These are phyloP conservation scores for Medicago ruthenica DNA, from an alignment of 306 rosid genomes.

Conservation along the genomic window DNA sequence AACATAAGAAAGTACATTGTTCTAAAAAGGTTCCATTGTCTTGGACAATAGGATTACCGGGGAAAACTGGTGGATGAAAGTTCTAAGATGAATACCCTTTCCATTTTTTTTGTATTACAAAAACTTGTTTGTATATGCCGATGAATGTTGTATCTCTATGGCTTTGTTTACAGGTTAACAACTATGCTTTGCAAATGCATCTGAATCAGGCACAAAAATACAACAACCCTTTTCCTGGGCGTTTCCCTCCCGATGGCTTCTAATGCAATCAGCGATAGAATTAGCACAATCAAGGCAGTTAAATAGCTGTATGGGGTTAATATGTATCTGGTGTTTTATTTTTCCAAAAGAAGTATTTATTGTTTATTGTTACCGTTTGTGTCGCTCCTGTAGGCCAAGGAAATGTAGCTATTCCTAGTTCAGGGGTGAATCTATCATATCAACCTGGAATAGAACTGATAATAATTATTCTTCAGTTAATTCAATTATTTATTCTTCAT, in stretches of 20 bases:
- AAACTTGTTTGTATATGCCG: conserved; percentile 22
- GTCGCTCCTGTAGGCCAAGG: conserved; percentile 42
- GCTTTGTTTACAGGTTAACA: conserved; percentile 70
- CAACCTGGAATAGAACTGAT: conserved; percentile 25
- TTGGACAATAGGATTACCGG: not conserved
- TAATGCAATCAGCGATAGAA: conserved; percentile 42
- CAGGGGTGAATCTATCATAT: conserved; percentile 41
- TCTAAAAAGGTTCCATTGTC: not conserved
- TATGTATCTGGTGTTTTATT: conserved; percentile 14
- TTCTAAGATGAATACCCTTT: not conserved
- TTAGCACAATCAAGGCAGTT: conserved; percentile 40
- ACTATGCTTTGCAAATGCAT: conserved; percentile 94
- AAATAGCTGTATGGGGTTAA: conserved; percentile 39
- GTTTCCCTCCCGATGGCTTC: conserved; percentile 86
- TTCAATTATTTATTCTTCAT: conserved; percentile 40
- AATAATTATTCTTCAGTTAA: conserved; percentile 30
- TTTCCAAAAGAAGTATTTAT: conserved; percentile 5
- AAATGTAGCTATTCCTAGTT: conserved; percentile 35
- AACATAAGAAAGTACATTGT: conserved; percentile 2
- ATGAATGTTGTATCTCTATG: conserved; percentile 14
- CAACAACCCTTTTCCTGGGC: conserved; percentile 81
- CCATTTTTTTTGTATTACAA: not conserved
- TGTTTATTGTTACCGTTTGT: conserved; percentile 36
- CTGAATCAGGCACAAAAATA: conserved; percentile 89
- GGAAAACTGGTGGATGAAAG: not conserved